Evolutionary conservation across 768 basidiomycete genomes (phyloP).

Genomic region (Suillus discolor): DNA sequence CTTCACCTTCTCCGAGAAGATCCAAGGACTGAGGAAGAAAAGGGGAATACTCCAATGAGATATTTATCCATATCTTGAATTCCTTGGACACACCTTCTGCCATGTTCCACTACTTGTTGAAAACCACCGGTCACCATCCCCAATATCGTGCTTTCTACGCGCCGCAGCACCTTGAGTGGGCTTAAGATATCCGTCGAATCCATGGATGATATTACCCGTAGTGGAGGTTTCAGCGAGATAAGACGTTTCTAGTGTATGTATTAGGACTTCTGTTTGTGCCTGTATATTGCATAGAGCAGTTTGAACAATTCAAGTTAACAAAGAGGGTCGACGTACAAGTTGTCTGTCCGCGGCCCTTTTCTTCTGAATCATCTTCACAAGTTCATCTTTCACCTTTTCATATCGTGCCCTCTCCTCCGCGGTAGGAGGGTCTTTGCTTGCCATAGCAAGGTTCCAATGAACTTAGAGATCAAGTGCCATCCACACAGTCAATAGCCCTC

Average conservation of each 20-base stretch:
- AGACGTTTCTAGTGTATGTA: slow-evolving; percentile 73
- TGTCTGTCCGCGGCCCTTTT: slow-evolving; percentile 78
- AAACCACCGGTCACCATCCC: slow-evolving; percentile 79
- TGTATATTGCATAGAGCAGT: slow-evolving; percentile 29
- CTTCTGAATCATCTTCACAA: slow-evolving; percentile 71
- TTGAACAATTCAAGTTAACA: not conserved
- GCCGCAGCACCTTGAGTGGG: slow-evolving; percentile 52
- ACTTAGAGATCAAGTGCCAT: slow-evolving; percentile 3
- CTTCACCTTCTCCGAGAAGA: slow-evolving; percentile 68
- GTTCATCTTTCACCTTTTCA: slow-evolving; percentile 73
- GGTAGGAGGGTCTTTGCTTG: slow-evolving; percentile 45
- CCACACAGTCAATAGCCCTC: not conserved
- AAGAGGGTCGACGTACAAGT: slow-evolving; percentile 50
- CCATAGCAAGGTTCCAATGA: slow-evolving; percentile 28
- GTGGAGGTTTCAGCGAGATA: slow-evolving; percentile 82
- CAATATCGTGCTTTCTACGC: slow-evolving; percentile 73
- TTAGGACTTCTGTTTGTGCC: slow-evolving; percentile 78
- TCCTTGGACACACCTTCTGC: slow-evolving; percentile 55
- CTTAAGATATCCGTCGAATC: slow-evolving; percentile 87
- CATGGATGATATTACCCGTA: slow-evolving; percentile 87
- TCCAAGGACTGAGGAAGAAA: slow-evolving; percentile 66
- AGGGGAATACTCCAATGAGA: slow-evolving; percentile 14
- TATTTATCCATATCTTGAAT: not conserved
- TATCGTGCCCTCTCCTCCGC: slow-evolving; percentile 74
- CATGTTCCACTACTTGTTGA: slow-evolving; percentile 79